Base-by-base conservation (phyloP, 2,329 filamentous ascomycete genomes). In the Fusarium sp. region DNA sequence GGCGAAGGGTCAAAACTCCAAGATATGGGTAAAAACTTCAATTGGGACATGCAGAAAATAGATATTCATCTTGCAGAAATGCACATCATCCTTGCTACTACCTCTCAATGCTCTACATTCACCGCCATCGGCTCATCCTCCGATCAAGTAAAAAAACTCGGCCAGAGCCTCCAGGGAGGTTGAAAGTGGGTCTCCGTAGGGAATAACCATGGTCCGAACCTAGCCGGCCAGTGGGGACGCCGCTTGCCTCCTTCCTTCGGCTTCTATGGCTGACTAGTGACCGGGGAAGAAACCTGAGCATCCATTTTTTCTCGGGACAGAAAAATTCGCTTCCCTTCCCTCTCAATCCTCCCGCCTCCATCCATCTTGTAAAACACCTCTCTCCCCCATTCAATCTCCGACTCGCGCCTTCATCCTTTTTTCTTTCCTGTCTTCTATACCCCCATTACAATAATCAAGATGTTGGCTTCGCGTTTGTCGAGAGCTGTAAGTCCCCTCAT, bases 391-490 rank as follows among this genome's bases (percentile, higher is more conserved):
- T 73, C 69, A 71, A 80, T 77, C 77, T 82, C 80, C 76, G 75
- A 79, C 77, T 77, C 76, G 77, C 75, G 78, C 75, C 77, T 79
- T 78, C 76, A 71, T 79, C 78, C 70, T 71, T 61, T 72, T 79
- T 72, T 79, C 77, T 78, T 80, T 79, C 78, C 77, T 79, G 77
- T 79, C 75, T 74, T 78, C 73, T 80, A 81, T 83, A 81, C 46
- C 79, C 79, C 78, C 74, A 77, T 73, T 76, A 74, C 78, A 75
- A 77, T 79, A 78, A 78, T 79, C 86, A 92, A 85, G 83, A 94
- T 94, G 92, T 84, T 94, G 85, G 87, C 92, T 81, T 90, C 92
- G 80, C 91, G 91, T 84, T 86, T 94, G 79, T 89, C 90, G 80
- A 90, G 92, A 89, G 92, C 91, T 90, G 92, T 94, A 91, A 87